These are phyloP conservation scores for Tetrahymena borealis DNA, from an alignment of 73 alveolate species.

Conservation along the genomic window DNA sequence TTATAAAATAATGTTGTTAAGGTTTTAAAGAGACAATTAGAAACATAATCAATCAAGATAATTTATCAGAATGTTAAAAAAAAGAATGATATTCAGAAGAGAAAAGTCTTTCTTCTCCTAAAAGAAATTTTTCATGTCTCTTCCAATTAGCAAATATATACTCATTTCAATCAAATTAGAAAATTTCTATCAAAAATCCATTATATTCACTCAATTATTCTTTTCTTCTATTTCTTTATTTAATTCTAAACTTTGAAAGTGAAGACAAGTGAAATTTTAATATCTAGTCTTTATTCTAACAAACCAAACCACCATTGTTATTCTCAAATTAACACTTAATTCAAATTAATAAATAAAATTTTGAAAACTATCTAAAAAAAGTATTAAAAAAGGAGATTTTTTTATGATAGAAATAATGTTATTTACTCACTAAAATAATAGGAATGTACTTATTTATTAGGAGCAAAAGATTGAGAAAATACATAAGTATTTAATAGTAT, in stretches of 20 bases:
- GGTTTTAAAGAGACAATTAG: not conserved
- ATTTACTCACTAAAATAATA: too few species aligned
- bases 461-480: too few species aligned
- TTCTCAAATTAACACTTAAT: too few species aligned
- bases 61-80: not conserved
- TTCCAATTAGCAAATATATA: not conserved
- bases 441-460: too few species aligned
- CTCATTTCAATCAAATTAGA: not conserved
- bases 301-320: too few species aligned
- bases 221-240: not conserved
- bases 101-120: not conserved
- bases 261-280: too few species aligned
- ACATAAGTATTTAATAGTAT: too few species aligned
- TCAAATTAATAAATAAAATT: too few species aligned
- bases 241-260: not conserved
- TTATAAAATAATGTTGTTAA: not conserved
- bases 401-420: too few species aligned
- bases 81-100: not conserved
- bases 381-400: too few species aligned
- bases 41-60: not conserved
- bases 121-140: not conserved
- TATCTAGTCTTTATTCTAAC: too few species aligned
- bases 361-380: too few species aligned
- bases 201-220: not conserved
- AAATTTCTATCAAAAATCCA: not conserved